phyloP scores from a whole-genome alignment of 345 rosid species.

The Kandelia obovata region DNA sequence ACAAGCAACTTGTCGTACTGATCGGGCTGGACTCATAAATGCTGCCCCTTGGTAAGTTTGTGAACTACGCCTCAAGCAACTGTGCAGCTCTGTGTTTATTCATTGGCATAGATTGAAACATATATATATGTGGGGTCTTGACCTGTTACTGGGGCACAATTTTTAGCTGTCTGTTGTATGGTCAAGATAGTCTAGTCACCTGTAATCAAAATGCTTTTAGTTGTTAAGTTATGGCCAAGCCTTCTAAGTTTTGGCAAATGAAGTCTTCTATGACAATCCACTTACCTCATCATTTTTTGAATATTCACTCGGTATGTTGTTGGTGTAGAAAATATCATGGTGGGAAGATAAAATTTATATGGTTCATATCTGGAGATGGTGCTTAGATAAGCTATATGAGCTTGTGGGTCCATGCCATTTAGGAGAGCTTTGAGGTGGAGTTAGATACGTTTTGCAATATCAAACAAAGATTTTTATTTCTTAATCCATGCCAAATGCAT shows the following conservation, averaged over 20 bases:
- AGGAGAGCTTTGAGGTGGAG: background rate
- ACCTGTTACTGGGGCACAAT: background rate
- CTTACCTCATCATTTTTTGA: background rate
- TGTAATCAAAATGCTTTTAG: background rate
- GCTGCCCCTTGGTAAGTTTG: constrained; percentile 81
- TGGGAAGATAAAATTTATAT: background rate
- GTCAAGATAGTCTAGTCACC: no score
- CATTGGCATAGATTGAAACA: background rate
- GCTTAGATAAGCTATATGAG: background rate
- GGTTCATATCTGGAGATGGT: background rate
- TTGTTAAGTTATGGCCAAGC: background rate
- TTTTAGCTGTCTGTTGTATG: background rate
- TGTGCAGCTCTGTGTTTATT: background rate
- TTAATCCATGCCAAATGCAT: background rate
- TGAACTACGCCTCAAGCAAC: constrained; percentile 9
- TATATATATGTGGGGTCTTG: background rate
- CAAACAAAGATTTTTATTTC: background rate
- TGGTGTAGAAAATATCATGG: background rate
- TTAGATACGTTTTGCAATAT: background rate
- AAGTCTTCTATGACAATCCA: background rate
- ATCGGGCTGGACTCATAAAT: constrained; percentile 81
- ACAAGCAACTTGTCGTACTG: constrained; percentile 81
- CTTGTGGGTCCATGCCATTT: background rate
- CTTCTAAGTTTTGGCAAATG: background rate
- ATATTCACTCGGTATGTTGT: background rate